phyloP scores from a whole-genome alignment of 1,284 basidiomycete genomes.

The Boletellus deceptivus region DNA sequence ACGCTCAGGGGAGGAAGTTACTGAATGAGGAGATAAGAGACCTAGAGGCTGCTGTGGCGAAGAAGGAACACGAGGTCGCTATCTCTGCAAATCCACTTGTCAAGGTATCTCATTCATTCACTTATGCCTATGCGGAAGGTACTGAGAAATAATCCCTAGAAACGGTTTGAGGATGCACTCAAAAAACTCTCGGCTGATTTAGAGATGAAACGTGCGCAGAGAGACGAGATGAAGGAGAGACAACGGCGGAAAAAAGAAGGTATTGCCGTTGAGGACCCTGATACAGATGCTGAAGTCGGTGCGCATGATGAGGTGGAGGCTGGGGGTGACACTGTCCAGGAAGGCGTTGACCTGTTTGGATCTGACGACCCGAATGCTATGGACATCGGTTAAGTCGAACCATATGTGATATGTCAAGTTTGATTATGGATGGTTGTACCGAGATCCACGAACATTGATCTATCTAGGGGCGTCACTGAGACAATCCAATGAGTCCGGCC shows the following conservation, averaged over 20 bases:
- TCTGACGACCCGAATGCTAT: slow-evolving; percentile 46
- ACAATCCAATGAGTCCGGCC: slow-evolving; percentile 52
- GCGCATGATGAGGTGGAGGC: slow-evolving; percentile 39
- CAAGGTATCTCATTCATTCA: slow-evolving; percentile 50
- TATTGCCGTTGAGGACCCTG: slow-evolving; percentile 45
- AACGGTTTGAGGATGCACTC: slow-evolving; percentile 91
- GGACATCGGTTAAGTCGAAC: slow-evolving; percentile 39
- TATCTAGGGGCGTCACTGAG: slow-evolving; percentile 8
- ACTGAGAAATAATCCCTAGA: slow-evolving; percentile 43
- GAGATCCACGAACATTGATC: slow-evolving; percentile 1
- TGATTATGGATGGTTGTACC: neutral
- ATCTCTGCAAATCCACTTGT: slow-evolving; percentile 88
- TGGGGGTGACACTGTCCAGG: slow-evolving; percentile 23
- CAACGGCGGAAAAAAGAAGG: slow-evolving; percentile 67
- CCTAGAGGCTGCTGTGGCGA: slow-evolving; percentile 82
- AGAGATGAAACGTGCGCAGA: slow-evolving; percentile 80
- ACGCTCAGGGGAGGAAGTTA: slow-evolving; percentile 73
- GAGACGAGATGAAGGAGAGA: slow-evolving; percentile 74
- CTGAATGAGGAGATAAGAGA: slow-evolving; percentile 89
- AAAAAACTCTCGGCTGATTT: slow-evolving; percentile 85
- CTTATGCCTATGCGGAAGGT: neutral
- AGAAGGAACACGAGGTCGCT: slow-evolving; percentile 85
- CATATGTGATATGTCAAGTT: neutral
- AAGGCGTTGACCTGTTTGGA: slow-evolving; percentile 52
- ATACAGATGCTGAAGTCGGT: slow-evolving; percentile 45